Conservation (phyloP, 2,329 filamentous ascomycete species). For the Curvularia spicifera region DNA sequence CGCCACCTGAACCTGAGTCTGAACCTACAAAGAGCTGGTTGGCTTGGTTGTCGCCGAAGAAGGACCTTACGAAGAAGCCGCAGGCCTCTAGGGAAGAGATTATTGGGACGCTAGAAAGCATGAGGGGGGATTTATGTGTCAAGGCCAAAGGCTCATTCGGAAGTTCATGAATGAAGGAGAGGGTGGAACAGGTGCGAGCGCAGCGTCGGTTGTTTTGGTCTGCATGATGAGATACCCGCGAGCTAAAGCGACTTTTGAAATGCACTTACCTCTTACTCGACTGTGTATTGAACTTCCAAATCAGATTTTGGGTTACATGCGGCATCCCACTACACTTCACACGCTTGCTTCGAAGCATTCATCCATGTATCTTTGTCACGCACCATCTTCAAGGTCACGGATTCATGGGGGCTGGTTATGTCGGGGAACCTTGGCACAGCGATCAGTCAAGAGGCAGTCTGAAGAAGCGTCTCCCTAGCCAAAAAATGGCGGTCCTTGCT, state of each 20-base stretch:
- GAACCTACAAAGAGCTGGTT: constrained; percentile 39
- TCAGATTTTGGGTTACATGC: neutral
- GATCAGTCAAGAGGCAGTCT: neutral
- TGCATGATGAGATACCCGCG: constrained; percentile 5
- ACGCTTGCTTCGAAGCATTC: neutral
- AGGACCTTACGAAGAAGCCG: constrained; percentile 55
- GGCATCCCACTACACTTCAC: neutral
- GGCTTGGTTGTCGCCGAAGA: constrained; percentile 41
- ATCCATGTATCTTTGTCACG: too few relatives aligned
- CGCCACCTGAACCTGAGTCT: constrained; percentile 31
- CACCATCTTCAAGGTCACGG: too few relatives aligned
- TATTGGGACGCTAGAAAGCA: constrained; percentile 60
- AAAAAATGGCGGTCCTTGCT: neutral
- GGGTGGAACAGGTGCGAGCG: neutral
- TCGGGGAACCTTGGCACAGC: neutral
- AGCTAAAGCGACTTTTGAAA: constrained; percentile 1
- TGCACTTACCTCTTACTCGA: neutral
- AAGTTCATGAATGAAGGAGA: neutral
- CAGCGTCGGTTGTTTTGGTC: neutral
- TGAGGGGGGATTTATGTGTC: constrained; percentile 62
- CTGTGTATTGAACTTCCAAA: neutral
- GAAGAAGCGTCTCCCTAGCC: neutral
- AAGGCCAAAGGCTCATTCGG: constrained; percentile 13
- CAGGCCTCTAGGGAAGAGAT: constrained; percentile 52
- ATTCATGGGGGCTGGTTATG: too few relatives aligned